Base-by-base conservation (phyloP, 2,329 filamentous ascomycete species). In the Colletotrichum aenigma region DNA sequence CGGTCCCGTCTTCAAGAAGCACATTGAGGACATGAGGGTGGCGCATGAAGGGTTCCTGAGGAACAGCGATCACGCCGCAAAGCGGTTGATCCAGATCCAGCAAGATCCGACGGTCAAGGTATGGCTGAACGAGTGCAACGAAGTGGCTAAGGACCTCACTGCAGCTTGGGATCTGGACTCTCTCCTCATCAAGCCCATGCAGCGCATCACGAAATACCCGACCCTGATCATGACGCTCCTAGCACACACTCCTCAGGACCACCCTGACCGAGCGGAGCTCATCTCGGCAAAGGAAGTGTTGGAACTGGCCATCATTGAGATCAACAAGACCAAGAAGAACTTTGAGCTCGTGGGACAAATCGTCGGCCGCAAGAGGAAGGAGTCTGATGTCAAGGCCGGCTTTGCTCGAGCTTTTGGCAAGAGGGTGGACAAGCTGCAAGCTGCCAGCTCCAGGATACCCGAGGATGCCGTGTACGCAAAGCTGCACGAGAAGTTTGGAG, bases 251-350 rank as follows among this genome's bases (percentile, higher is more conserved):
- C 93, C 95, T 0, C 85, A 89, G 12, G 93, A 96, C 77, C 97
- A 99, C 81, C 96, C 96, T 0, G 97, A 99, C 83, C 91, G 93
- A 76, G 87, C 89, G 30, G 87, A 91, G 10, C 89, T 99, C 38
- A 77, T 88, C 66, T 81, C 83, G 6, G 89, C 91, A 38, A 89
- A 89, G 77, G 85, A 86, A 3, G 84, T 86, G 6, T 82, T 93
- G 15, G 92, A 94, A 78, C 90, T 89, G 48, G 94, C 96, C 12
- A 92, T 95, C 26, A 91, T 94, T 69, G 94, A 96, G 76, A 98
- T 98, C 84, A 98, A 99, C 86, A 96, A 97, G 82, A 93, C 96
- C 70, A 98, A 98, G 87, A 97, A 96, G 86, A 96, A 97, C 69
- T 96, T 96, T 75, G 95, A 98, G 84, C 91, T 98, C 62, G 95